phyloP scores from a whole-genome alignment of 2,329 filamentous ascomycete species.

The Talaromyces verruculosus region DNA sequence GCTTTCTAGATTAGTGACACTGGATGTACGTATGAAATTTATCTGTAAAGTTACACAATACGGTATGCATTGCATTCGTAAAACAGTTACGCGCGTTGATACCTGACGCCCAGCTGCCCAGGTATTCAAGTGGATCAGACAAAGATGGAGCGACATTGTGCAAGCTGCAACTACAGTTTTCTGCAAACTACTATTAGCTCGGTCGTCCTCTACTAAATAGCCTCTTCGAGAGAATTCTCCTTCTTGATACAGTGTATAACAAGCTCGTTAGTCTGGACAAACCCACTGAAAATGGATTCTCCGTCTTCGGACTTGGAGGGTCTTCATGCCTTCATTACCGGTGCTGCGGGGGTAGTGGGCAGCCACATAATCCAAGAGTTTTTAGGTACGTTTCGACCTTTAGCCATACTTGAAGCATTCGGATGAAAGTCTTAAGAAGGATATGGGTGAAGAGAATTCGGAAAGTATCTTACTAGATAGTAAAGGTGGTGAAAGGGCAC shows the following conservation, averaged over 20 bases:
- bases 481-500: background rate
- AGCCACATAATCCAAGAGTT: slow-evolving; percentile 53
- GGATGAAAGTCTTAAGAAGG: no score
- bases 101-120: background rate
- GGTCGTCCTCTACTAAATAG: background rate
- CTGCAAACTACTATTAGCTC: background rate
- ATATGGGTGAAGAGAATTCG: background rate
- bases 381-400: slow-evolving; percentile 43
- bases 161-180: background rate
- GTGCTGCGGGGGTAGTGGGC: slow-evolving; percentile 55
- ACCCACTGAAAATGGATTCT: background rate
- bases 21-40: background rate
- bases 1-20: background rate
- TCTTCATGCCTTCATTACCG: slow-evolving; percentile 56
- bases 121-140: background rate
- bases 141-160: background rate
- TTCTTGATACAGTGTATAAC: background rate
- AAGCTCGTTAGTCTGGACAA: background rate
- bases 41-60: background rate
- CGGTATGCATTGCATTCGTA: background rate
- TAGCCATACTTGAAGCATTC: background rate
- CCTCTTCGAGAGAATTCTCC: no score
- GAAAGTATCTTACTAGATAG: slow-evolving; percentile 3
- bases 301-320: slow-evolving; percentile 41
- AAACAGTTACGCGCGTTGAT: background rate